These are phyloP conservation scores for Tetrapyrgos nigripes DNA, from an alignment of 1,284 basidiomycete genomes.

Conservation along the genomic window DNA sequence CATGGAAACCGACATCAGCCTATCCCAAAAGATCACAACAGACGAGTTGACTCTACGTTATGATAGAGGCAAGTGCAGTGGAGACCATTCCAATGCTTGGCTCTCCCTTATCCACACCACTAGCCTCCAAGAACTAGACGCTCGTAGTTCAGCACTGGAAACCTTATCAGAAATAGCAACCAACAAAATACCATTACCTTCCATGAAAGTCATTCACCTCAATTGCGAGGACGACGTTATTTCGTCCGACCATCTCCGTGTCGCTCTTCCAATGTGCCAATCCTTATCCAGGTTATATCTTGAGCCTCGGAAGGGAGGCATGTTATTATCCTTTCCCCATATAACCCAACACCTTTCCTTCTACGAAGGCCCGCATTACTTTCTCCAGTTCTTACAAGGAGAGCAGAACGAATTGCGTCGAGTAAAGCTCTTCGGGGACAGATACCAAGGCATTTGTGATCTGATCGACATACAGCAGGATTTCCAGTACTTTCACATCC, in stretches of 20 bases:
- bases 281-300: slow-evolving; percentile 11
- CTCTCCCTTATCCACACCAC: slow-evolving; percentile 8
- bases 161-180: slow-evolving; percentile 10
- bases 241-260: background rate
- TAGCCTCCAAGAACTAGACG: slow-evolving; percentile 9
- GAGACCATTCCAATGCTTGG: background rate
- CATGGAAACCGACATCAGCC: background rate
- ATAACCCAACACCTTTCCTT: background rate
- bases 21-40: background rate
- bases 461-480: slow-evolving; percentile 17
- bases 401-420: slow-evolving; percentile 17
- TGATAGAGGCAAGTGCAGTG: background rate
- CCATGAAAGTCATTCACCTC: slow-evolving; percentile 4
- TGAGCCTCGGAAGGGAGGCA: slow-evolving; percentile 1
- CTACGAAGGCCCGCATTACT: slow-evolving; percentile 20
- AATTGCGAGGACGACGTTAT: slow-evolving; percentile 10
- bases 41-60: slow-evolving; percentile 4
- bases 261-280: slow-evolving; percentile 10
- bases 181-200: slow-evolving; percentile 4
- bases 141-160: slow-evolving; percentile 11
- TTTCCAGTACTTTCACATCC: slow-evolving; percentile 9
- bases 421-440: slow-evolving; percentile 18
- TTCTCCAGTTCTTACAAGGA: slow-evolving; percentile 13
- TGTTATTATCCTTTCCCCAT: background rate
- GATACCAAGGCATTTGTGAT: slow-evolving; percentile 21